These are phyloP conservation scores for Sporisorium sorghi DNA, from an alignment of 1,284 basidiomycete genomes.

Conservation along the genomic window DNA sequence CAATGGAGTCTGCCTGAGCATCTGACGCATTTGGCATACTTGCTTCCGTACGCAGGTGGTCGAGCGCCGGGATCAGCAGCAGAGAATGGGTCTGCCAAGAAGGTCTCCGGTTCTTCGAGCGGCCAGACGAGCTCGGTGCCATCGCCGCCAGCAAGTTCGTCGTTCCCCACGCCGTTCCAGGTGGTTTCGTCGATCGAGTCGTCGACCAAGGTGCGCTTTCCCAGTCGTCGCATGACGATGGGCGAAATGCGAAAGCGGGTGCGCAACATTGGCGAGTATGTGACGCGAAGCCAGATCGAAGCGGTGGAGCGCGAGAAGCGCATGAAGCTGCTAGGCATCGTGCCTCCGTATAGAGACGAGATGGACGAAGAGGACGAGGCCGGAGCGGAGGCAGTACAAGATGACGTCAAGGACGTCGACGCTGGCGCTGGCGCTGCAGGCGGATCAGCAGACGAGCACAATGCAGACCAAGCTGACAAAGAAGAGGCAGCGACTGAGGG, in stretches of 20 bases:
- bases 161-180: slow-evolving; percentile 75
- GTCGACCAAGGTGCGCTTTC: slow-evolving; percentile 92
- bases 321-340: slow-evolving; percentile 74
- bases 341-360: slow-evolving; percentile 34
- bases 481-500: slow-evolving; percentile 8
- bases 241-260: slow-evolving; percentile 97
- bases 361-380: slow-evolving; percentile 77
- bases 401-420: slow-evolving; percentile 10
- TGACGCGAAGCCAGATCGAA: slow-evolving; percentile 70
- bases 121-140: slow-evolving; percentile 28
- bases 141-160: slow-evolving; percentile 70
- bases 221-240: slow-evolving; percentile 90
- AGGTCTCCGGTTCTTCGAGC: slow-evolving; percentile 21
- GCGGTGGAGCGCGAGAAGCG: slow-evolving; percentile 68
- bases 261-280: slow-evolving; percentile 89
- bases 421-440: neutral
- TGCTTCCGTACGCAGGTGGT: slow-evolving; percentile 77
- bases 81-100: slow-evolving; percentile 26
- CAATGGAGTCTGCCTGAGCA: slow-evolving; percentile 95
- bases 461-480: slow-evolving; percentile 74
- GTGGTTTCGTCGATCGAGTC: slow-evolving; percentile 74
- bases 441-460: slow-evolving; percentile 68
- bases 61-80: slow-evolving; percentile 53
- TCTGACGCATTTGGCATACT: slow-evolving; percentile 84
- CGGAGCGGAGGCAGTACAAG: slow-evolving; percentile 73